phyloP scores from a whole-genome alignment of 495 filamentous ascomycete species.

The Chaetomium fimeti region DNA sequence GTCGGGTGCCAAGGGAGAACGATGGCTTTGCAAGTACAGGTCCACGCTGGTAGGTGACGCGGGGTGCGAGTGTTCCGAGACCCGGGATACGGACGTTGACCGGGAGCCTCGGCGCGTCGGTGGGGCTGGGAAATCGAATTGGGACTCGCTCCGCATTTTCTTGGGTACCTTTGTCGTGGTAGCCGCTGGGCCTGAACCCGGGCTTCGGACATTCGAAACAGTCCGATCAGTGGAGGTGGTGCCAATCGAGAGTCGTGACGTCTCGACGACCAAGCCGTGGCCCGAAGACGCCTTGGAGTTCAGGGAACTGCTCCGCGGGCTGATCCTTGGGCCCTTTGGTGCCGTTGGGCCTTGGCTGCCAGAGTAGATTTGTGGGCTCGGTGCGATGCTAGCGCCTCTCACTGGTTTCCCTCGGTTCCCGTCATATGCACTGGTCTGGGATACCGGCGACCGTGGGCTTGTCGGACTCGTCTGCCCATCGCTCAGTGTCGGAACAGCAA shows the following conservation, averaged over 20 bases:
- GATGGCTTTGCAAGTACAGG: constrained; percentile 40
- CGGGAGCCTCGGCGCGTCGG: constrained; percentile 19
- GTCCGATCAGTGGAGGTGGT: constrained; percentile 26
- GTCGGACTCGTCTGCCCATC: constrained; percentile 35
- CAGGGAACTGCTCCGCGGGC: constrained; percentile 27
- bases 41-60: constrained; percentile 50
- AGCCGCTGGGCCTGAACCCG: neutral
- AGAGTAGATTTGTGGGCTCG: constrained; percentile 28
- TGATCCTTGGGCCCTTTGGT: constrained; percentile 18
- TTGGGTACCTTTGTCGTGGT: constrained; percentile 21
- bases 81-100: constrained; percentile 21
- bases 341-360: constrained; percentile 19
- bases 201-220: constrained; percentile 10
- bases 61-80: constrained; percentile 46
- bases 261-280: constrained; percentile 15
- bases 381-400: constrained; percentile 31
- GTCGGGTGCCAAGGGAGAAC: constrained; percentile 22
- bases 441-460: constrained; percentile 32
- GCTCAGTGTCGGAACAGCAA: constrained; percentile 29
- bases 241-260: constrained; percentile 22
- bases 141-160: constrained; percentile 16
- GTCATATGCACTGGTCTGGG: constrained; percentile 26
- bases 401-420: constrained; percentile 20
- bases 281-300: constrained; percentile 13
- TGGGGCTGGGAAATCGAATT: constrained; percentile 34